Conservation (phyloP, 805 yeast species). For the Saccharomycopsis fodiens region DNA sequence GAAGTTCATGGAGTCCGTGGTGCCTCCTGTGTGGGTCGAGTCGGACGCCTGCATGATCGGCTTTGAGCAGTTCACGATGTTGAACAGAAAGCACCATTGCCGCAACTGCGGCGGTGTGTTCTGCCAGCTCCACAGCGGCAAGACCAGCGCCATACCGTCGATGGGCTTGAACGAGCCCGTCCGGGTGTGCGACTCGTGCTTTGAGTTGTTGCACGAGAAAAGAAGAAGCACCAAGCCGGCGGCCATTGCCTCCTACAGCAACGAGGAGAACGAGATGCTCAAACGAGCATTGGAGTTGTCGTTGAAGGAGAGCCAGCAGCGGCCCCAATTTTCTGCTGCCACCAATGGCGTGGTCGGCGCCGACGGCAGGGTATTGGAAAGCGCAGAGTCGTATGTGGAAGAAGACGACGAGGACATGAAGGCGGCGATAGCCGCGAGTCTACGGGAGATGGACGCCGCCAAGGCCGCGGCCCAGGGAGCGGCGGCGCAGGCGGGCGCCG, state of each 20-base stretch:
- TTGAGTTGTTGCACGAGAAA: conserved; percentile 43
- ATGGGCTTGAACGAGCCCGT: conserved; percentile 85
- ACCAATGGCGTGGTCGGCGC: conserved; percentile 2
- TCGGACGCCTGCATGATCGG: conserved; percentile 94
- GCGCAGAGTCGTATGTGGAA: no score
- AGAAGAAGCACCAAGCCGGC: conserved; percentile 16
- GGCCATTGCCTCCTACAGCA: conserved; percentile 26
- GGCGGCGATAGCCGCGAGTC: conserved; percentile 90
- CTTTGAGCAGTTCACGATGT: conserved; percentile 66
- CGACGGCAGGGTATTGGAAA: conserved; percentile 11
- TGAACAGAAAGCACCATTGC: conserved; percentile 93
- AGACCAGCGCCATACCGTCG: conserved; percentile 63
- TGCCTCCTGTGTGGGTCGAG: conserved; percentile 98
- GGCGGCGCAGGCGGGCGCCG: conserved; percentile 16
- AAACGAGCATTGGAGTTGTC: conserved; percentile 74
- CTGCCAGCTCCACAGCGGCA: conserved; percentile 78
- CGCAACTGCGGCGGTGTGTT: conserved; percentile 95
- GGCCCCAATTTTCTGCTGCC: conserved; percentile 3
- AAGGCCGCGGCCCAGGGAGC: conserved; percentile 14
- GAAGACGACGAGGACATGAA: conserved; percentile 84
- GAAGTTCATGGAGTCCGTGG: conserved; percentile 71
- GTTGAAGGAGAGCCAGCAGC: conserved; percentile 45
- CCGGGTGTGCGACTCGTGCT: conserved; percentile 89
- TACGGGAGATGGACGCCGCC: conserved; percentile 55
- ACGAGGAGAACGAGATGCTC: conserved; percentile 69